Evolutionary conservation across 176 grass and related monocot genomes (phyloP), one percentile per base, ranked within the genome.

Genomic region (Triticum timopheevii): DNA sequence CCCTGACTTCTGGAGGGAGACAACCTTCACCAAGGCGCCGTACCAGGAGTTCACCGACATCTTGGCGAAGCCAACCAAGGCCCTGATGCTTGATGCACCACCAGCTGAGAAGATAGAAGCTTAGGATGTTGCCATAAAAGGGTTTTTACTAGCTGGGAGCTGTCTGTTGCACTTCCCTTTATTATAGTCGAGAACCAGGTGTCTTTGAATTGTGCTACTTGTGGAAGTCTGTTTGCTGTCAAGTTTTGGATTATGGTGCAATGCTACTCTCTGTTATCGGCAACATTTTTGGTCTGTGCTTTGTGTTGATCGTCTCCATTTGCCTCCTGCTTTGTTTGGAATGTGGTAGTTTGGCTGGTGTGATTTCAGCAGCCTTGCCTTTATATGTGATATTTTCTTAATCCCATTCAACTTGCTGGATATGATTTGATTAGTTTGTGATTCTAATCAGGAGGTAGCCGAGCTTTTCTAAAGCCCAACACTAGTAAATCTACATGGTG

Each of bases 31-130:
- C 25, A 92, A 84, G 85, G 75, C 88, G 0, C 95, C 92, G 0
- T 94, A 87, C 85, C 95, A 94, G 92, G 88, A 94, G 79, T 94
- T 25, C 80, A 94, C 95, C 0, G 95, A 97, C 81, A 19, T 94
- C 61, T 90, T 97, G 68, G 90, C 88, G 8, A 97, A 94, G 86
- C 86, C 88, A 2, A 87, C 83, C 12, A 92, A 93, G 79, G 90
- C 84, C 23, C 78, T 90, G 73, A 50, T 90, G 65, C 63, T 90
- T 59, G 87, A 89, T 4, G 88, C 89, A 35, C 77, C 91, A 13
- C 77, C 91, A 13, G 61, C 56, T 5, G 95, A 97, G 87, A 93
- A 88, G 62, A 27, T 84, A 78, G 92, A 93, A 64, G 92, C 88
- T 64, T 88, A 93, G 42, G 85, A 68, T 90, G 79, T 63, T 10